Conservation (phyloP, 805 yeast genomes). For the Hanseniaspora singularis region DNA sequence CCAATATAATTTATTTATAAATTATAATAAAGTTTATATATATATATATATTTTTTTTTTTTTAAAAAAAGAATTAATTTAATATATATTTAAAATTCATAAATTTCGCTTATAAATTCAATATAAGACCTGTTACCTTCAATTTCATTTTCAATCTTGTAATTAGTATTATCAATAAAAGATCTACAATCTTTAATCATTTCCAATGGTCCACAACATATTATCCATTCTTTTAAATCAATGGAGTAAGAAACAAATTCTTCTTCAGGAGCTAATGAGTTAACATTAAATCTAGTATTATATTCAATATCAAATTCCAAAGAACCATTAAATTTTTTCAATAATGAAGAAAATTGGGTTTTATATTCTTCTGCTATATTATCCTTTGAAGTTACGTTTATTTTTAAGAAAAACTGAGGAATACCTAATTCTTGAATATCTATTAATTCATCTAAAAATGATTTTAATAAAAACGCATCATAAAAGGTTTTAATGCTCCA, state of each 20-base stretch:
- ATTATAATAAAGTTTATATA: too few relatives aligned
- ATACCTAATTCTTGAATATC: not conserved
- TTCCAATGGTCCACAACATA: conserved; percentile 8
- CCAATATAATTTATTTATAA: too few relatives aligned
- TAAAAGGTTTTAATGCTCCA: conserved; percentile 43
- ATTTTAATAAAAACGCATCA: conserved; percentile 40
- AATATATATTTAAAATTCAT: conserved; percentile 1
- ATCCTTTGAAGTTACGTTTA: not conserved
- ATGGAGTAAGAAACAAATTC: not conserved
- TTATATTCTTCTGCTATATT: not conserved
- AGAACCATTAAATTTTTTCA: not conserved
- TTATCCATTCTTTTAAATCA: conserved; percentile 1
- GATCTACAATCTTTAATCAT: conserved; percentile 4
- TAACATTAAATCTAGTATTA: not conserved
- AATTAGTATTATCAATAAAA: conserved; percentile 1
- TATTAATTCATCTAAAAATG: conserved; percentile 18
- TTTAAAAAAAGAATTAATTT: not conserved
- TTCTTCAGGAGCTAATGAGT: not conserved
- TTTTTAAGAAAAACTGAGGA: not conserved
- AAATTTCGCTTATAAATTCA: conserved; percentile 5
- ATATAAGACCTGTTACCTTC: too few relatives aligned
- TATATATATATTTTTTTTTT: too few relatives aligned
- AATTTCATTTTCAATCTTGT: not conserved
- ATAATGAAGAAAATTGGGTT: not conserved
- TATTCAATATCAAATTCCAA: not conserved